These are phyloP conservation scores for Aureoboletus auriporus DNA, from an alignment of 768 basidiomycete genomes.

Conservation along the genomic window DNA sequence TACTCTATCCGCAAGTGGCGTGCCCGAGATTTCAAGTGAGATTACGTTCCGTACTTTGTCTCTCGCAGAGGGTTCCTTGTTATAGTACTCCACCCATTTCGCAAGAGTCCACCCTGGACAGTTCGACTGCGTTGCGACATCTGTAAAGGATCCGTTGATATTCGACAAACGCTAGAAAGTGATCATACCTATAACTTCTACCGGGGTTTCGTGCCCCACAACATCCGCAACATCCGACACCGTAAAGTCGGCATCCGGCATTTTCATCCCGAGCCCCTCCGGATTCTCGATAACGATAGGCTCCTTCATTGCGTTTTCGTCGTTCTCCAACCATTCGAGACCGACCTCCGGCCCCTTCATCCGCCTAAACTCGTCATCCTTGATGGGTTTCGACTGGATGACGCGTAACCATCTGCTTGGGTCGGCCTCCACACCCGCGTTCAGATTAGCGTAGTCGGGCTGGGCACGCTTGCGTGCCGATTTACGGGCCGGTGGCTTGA, in stretches of 20 bases:
- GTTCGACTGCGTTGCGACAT: conserved; percentile 86
- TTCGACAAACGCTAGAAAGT: neutral
- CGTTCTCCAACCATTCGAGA: conserved; percentile 69
- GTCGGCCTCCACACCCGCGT: conserved; percentile 61
- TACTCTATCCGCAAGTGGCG: conserved; percentile 72
- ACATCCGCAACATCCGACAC: conserved; percentile 78
- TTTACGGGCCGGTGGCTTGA: conserved; percentile 77
- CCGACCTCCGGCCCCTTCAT: conserved; percentile 67
- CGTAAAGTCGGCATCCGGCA: conserved; percentile 69
- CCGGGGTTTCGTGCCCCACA: conserved; percentile 71
- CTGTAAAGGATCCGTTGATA: conserved; percentile 33
- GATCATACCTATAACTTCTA: conserved; percentile 86
- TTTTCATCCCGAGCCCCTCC: conserved; percentile 85
- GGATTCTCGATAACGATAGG: conserved; percentile 78
- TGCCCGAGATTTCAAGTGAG: conserved; percentile 89
- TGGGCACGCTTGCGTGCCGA: conserved; percentile 71
- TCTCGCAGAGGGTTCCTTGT: conserved; percentile 57
- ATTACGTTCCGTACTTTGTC: conserved; percentile 96
- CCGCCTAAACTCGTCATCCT: conserved; percentile 58
- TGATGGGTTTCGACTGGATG: conserved; percentile 63
- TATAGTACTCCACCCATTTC: conserved; percentile 88
- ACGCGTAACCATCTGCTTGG: conserved; percentile 60
- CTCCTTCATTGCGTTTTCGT: conserved; percentile 72
- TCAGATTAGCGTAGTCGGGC: conserved; percentile 76
- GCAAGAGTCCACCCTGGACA: conserved; percentile 85